Evolutionary conservation across 164 flowering plant species (phyloP).

Genomic region (Litsea cubeba): DNA sequence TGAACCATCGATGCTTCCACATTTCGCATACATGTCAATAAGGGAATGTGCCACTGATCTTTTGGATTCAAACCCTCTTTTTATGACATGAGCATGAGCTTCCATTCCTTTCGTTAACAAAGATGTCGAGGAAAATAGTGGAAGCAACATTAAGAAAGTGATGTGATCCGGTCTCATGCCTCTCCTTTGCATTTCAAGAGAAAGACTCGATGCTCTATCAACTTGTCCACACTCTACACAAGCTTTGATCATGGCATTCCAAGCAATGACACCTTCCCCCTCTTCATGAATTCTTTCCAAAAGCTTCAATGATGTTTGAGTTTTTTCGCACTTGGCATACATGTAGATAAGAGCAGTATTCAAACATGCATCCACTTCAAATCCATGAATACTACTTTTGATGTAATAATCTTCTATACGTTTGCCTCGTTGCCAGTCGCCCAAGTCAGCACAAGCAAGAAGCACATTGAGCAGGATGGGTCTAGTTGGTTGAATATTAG

Average conservation of each 20-base stretch:
- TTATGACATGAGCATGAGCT: slow-evolving; percentile 8
- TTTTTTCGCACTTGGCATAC: slow-evolving; percentile 12
- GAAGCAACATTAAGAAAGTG: slow-evolving; percentile 13
- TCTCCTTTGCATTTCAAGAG: slow-evolving; percentile 8
- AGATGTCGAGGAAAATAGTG: slow-evolving; percentile 15
- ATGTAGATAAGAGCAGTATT: slow-evolving; percentile 12
- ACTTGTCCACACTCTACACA: slow-evolving; percentile 8
- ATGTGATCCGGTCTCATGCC: slow-evolving; percentile 8
- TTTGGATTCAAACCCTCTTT: slow-evolving; percentile 6
- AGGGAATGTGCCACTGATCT: slow-evolving; percentile 12
- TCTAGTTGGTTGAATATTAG: slow-evolving; percentile 7
- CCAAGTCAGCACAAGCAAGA: slow-evolving; percentile 17
- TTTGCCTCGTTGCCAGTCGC: slow-evolving; percentile 8
- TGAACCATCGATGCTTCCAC: slow-evolving; percentile 17
- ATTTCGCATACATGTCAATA: slow-evolving; percentile 29
- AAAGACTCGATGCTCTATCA: neutral
- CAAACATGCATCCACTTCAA: slow-evolving; percentile 9
- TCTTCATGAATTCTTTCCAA: neutral
- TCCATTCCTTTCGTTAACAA: slow-evolving; percentile 12
- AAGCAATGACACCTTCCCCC: slow-evolving; percentile 12
- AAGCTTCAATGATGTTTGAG: slow-evolving; percentile 5
- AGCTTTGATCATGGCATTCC: slow-evolving; percentile 18
- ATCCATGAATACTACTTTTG: neutral
- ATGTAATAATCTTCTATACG: slow-evolving; percentile 1
- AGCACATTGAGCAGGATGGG: slow-evolving; percentile 14